Evolutionary conservation across 2,329 filamentous ascomycete genomes (phyloP).

Genomic region (Pseudopyrenochaeta lycopersici): DNA sequence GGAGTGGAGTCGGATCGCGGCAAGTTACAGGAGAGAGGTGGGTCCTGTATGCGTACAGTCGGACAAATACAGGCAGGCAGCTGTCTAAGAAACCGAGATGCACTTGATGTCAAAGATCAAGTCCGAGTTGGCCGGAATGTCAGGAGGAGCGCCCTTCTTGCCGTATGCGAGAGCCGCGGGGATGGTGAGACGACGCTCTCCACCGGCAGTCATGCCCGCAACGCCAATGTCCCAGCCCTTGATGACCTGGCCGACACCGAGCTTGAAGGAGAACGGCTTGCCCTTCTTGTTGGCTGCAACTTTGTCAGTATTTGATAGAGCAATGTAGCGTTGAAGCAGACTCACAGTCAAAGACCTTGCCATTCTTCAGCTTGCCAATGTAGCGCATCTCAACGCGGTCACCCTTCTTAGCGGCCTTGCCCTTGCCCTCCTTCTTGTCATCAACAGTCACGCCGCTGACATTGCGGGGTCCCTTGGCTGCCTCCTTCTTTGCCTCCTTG

Average conservation of each 20-base stretch:
- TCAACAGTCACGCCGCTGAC: conserved; percentile 92
- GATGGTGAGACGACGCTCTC: conserved; percentile 91
- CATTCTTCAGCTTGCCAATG: conserved; percentile 92
- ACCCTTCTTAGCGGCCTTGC: conserved; percentile 86
- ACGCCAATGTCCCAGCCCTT: conserved; percentile 98
- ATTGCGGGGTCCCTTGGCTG: conserved; percentile 70
- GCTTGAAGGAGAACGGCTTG: conserved; percentile 95
- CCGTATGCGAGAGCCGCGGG: conserved; percentile 90
- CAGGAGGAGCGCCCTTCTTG: conserved; percentile 75
- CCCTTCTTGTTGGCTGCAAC: conserved; percentile 95
- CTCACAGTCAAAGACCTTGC: conserved; percentile 94
- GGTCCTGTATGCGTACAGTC: conserved; percentile 23
- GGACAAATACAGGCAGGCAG: conserved; percentile 6
- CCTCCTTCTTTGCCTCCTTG: conserved; percentile 60
- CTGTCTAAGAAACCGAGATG: conserved; percentile 56
- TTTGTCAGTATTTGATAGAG: conserved; percentile 24
- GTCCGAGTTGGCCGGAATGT: conserved; percentile 90
- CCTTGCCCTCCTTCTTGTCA: conserved; percentile 90
- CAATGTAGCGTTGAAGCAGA: conserved; percentile 29
- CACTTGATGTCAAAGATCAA: conserved; percentile 82
- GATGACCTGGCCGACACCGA: conserved; percentile 94
- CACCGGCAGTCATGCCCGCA: conserved; percentile 89
- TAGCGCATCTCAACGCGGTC: conserved; percentile 94
- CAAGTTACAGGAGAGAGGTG: conserved; percentile 37
- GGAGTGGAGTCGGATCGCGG: conserved; percentile 37